phyloP scores from a whole-genome alignment of 805 yeast genomes.

The Pichia cabralensis region DNA sequence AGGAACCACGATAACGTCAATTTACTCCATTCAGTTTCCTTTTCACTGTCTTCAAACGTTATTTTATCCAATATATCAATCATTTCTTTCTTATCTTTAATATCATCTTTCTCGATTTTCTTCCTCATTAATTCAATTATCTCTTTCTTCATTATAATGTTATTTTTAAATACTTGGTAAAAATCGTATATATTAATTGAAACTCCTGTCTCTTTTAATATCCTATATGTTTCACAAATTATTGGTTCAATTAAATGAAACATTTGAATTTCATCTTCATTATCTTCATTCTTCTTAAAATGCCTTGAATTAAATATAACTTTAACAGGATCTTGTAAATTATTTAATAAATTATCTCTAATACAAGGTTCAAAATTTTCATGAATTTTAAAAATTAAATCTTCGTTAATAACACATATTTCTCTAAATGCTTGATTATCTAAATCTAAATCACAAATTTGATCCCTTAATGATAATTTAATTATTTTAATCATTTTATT shows the following conservation, averaged over 20 bases:
- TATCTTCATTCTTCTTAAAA: conserved; percentile 10
- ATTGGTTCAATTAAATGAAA: conserved; percentile 37
- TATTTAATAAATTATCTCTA: conserved; percentile 31
- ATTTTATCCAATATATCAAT: conserved; percentile 5
- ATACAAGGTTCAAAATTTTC: conserved; percentile 34
- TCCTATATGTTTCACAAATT: conserved; percentile 46
- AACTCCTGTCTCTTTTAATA: conserved; percentile 73
- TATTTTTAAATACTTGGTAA: conserved; percentile 29
- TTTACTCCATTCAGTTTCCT: conserved; percentile 52
- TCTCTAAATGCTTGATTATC: conserved; percentile 29
- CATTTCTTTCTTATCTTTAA: background rate
- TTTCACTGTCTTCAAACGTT: too few relatives aligned
- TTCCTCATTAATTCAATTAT: conserved; percentile 11
- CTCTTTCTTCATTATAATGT: conserved; percentile 12
- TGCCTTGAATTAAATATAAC: conserved; percentile 21
- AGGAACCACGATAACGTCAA: conserved; percentile 61
- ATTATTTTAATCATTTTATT: conserved; percentile 11
- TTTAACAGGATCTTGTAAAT: conserved; percentile 31
- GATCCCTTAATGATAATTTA: conserved; percentile 9
- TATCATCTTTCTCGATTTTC: too few relatives aligned
- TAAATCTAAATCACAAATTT: conserved; percentile 19
- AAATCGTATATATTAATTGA: conserved; percentile 30
- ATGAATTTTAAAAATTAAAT: conserved; percentile 19
- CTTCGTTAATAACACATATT: conserved; percentile 27
- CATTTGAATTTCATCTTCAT: conserved; percentile 19